Base-by-base conservation (phyloP, 352 stramenopile genomes). In the Pythium dissotocum region DNA sequence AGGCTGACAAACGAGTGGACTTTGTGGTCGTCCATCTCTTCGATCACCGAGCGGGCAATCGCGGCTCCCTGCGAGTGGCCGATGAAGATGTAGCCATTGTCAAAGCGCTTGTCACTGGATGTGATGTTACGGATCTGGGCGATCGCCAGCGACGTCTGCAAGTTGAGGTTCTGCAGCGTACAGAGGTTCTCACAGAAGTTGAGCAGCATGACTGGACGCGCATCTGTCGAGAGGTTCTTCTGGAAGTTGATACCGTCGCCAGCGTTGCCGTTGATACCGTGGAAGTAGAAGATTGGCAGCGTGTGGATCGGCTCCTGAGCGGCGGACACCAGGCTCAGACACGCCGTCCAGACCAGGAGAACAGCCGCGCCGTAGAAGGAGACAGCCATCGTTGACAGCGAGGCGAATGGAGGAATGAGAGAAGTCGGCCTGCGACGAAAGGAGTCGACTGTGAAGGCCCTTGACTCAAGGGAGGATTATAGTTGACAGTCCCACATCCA, bases 11-110 rank as follows among this genome's bases (percentile, higher is more conserved):
- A 64, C 40, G 61, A 69, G 54, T 75, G 65, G 32, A 84, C 76
- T 67, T 51, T 76, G 69, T 85, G 79, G 60, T 85, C 77, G 48
- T 85, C 70, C 77, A 87, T 87, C 40, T 81, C 72, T 56, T 84
- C 78, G 18, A 84, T 67, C 13, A 87, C 77, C 4, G 75, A 67
- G 24, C 77, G 79, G 0, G 74, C 74, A 16, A 86, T 46, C 2
- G 69, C 61, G 0, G 73, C 79, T 1, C 77, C 79, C 5, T 83
- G 77, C 5, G 77, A 88, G 52, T 88, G 76, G 2, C 66, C 76
- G 18, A 88, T 70, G 30, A 88, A 85, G 36, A 80, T 40, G 57
- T 88, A 88, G 26, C 79, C 79, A 6, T 77, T 62, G 57, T 70
- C 61, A 57, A 83, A 83, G 8, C 67, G 65, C 32, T 63, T 71